Evolutionary conservation across 352 stramenopile genomes (phyloP).

Genomic region (Phytophthora tubulina): DNA sequence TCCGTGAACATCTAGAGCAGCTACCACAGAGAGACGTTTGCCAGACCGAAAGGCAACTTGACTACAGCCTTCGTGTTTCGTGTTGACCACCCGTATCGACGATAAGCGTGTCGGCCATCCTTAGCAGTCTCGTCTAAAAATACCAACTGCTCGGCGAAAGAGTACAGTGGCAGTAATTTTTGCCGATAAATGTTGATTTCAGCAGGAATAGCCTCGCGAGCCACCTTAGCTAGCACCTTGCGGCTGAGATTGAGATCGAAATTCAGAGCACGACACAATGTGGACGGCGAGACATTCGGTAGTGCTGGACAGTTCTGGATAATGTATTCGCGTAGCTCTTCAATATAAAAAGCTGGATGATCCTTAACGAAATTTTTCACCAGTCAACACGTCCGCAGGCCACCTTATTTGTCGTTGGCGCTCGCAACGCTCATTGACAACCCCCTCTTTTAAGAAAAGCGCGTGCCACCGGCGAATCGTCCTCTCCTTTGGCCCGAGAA

Average conservation of each 20-base stretch:
- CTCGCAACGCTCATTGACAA: conserved; percentile 6
- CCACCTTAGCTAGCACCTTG: not conserved
- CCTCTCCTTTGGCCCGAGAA: conserved; percentile 10
- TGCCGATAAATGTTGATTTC: conserved; percentile 7
- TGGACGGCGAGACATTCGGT: not conserved
- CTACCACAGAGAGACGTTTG: conserved; percentile 9
- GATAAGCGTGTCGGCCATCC: conserved; percentile 21
- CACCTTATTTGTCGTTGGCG: not conserved
- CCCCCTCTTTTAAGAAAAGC: not conserved
- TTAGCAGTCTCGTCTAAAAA: conserved; percentile 33
- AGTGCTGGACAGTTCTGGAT: not conserved
- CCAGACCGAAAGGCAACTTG: conserved; percentile 11
- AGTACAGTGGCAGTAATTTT: conserved; percentile 12
- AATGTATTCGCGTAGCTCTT: conserved; percentile 10
- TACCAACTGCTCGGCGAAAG: not conserved
- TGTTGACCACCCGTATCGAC: conserved; percentile 24
- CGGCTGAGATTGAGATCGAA: conserved; percentile 10
- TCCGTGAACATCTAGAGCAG: not conserved
- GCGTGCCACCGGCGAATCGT: conserved; percentile 11
- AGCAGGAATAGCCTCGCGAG: conserved; percentile 4
- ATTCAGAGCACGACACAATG: not conserved
- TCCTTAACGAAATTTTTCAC: conserved; percentile 2
- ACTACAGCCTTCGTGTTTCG: conserved; percentile 19
- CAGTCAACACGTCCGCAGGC: not conserved
- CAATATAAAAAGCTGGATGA: conserved; percentile 14